Percentiles rank a stretch among this genome's conserved stretches.
phyloP scores from a whole-genome alignment of 2,329 filamentous ascomycete genomes.

The Aspergillus sp. region DNA sequence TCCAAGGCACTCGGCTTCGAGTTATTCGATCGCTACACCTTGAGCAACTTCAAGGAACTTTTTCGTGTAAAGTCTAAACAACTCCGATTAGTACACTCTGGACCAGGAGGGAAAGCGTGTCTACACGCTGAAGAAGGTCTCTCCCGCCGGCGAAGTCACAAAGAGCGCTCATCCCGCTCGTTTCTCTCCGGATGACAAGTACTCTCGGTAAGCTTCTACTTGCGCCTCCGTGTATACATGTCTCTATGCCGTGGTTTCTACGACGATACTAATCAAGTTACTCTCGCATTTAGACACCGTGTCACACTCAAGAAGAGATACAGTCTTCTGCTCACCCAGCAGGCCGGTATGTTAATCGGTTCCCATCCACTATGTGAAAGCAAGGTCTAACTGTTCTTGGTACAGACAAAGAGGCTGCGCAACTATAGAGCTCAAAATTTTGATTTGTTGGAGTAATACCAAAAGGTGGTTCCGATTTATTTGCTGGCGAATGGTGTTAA shows the following conservation, averaged over 20 bases:
- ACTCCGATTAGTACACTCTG: conserved; percentile 67
- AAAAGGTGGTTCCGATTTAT: conserved; percentile 27
- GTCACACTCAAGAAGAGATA: conserved; percentile 95
- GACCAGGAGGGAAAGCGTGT: conserved; percentile 79
- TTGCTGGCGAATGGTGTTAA: conserved; percentile 43
- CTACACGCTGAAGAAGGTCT: conserved; percentile 89
- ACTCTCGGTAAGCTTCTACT: conserved; percentile 63
- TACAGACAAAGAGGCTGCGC: conserved; percentile 29
- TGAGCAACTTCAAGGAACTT: not conserved
- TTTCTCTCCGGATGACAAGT: conserved; percentile 98
- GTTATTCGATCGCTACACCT: not conserved
- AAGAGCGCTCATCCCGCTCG: conserved; percentile 94
- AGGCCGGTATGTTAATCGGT: conserved; percentile 47
- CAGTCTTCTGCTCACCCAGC: conserved; percentile 81
- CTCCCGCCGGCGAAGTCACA: conserved; percentile 72
- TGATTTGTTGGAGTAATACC: conserved; percentile 21
- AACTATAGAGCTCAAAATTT: conserved; percentile 29
- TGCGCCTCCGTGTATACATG: not conserved
- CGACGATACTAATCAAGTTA: not conserved
- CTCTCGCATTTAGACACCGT: conserved; percentile 63
- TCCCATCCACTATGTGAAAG: not conserved
- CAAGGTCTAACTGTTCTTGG: conserved; percentile 12
- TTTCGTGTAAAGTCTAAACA: conserved; percentile 5
- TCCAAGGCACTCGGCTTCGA: not conserved
- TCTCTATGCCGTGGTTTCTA: not conserved